Percentiles rank a stretch among this genome's conserved stretches.
phyloP scores from a whole-genome alignment of 805 yeast genomes.

The Candida corydali region DNA sequence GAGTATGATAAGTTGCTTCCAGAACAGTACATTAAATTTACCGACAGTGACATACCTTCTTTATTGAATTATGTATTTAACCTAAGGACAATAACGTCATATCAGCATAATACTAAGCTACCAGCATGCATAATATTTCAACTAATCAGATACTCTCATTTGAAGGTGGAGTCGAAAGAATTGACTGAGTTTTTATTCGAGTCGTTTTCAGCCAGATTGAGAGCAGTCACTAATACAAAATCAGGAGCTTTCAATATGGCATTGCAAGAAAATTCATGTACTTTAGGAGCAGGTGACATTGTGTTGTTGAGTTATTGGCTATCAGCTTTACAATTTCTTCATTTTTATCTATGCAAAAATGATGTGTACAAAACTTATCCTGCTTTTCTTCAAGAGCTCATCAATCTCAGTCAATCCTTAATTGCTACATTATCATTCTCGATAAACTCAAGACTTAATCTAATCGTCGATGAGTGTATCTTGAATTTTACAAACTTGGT shows the following conservation, averaged over 20 bases:
- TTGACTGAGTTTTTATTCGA: slow-evolving; percentile 57
- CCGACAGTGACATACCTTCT: slow-evolving; percentile 52
- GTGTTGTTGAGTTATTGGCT: slow-evolving; percentile 84
- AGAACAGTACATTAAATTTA: slow-evolving; percentile 58
- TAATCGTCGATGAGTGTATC: slow-evolving; percentile 60
- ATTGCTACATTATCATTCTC: slow-evolving; percentile 65
- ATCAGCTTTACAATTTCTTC: slow-evolving; percentile 69
- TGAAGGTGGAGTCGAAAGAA: slow-evolving; percentile 49
- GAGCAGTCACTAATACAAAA: slow-evolving; percentile 56
- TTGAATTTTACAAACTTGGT: slow-evolving; percentile 79
- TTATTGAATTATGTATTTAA: slow-evolving; percentile 46
- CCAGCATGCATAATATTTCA: slow-evolving; percentile 73
- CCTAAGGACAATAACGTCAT: slow-evolving; percentile 32
- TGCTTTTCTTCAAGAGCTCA: slow-evolving; percentile 58
- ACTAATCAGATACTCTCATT: slow-evolving; percentile 64
- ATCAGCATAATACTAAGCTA: slow-evolving; percentile 46
- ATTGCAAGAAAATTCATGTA: slow-evolving; percentile 16
- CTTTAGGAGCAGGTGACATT: slow-evolving; percentile 53
- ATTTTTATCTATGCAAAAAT: slow-evolving; percentile 72
- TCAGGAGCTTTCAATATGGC: slow-evolving; percentile 54
- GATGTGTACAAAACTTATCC: slow-evolving; percentile 54
- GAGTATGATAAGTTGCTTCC: slow-evolving; percentile 53
- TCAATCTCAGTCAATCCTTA: slow-evolving; percentile 53
- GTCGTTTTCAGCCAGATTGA: slow-evolving; percentile 56
- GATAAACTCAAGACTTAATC: slow-evolving; percentile 55